A percentile compares a stretch with the other conserved stretches of the same genome.
Conservation (phyloP, 1,284 basidiomycete species). For the Peniophora sp. region DNA sequence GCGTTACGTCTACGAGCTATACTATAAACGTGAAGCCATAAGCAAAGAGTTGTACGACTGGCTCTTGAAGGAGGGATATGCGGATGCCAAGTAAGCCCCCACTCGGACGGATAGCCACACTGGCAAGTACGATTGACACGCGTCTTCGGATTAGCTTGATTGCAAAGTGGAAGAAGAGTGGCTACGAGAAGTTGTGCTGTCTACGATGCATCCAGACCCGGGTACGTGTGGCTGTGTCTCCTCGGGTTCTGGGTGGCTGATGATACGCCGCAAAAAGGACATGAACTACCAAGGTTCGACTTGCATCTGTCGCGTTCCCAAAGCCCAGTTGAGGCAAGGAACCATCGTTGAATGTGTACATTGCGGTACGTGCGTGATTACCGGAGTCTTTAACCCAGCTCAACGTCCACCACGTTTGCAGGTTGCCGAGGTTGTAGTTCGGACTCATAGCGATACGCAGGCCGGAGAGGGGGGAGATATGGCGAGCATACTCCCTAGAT, state of each 20-base stretch:
- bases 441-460: conserved; percentile 46
- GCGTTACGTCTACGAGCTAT: conserved; percentile 96
- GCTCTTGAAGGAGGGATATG: conserved; percentile 96
- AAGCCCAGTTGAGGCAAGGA: conserved; percentile 84
- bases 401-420: conserved; percentile 19
- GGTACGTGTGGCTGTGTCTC: conserved; percentile 33
- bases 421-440: conserved; percentile 80
- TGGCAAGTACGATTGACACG: conserved; percentile 3
- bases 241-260: conserved; percentile 1
- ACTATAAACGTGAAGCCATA: conserved; percentile 97
- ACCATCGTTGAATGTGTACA: conserved; percentile 97
- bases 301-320: conserved; percentile 96
- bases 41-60: conserved; percentile 94
- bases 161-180: conserved; percentile 99
- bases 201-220: conserved; percentile 93
- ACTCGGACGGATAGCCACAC: conserved; percentile 1
- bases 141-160: conserved; percentile 59
- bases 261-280: conserved; percentile 45
- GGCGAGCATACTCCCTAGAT: background rate
- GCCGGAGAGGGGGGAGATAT: background rate
- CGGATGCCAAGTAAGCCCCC: conserved; percentile 82
- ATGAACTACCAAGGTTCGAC: conserved; percentile 99
- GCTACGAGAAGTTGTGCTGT: conserved; percentile 98
- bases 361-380: conserved; percentile 64
- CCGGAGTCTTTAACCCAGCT: conserved; percentile 1